Percentiles rank a stretch among this genome's conserved stretches.
Conservation (phyloP, 495 filamentous ascomycete species). For the Talaromyces stipitatus region DNA sequence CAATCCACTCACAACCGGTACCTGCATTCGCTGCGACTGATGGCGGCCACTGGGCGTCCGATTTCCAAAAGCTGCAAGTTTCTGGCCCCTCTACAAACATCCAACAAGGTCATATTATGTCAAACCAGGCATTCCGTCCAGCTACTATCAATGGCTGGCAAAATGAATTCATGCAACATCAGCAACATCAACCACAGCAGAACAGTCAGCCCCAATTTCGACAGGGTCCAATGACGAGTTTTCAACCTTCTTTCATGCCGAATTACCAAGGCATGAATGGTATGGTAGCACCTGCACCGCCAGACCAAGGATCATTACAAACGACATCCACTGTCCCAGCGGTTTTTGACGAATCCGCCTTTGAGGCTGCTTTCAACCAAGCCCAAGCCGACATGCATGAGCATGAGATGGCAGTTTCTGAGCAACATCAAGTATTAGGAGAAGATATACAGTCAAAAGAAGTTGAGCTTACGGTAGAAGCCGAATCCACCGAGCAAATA, state of each 20-base stretch:
- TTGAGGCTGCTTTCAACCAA: constrained; percentile 55
- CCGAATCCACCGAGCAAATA: constrained; percentile 19
- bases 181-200: constrained; percentile 19
- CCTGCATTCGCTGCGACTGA: constrained; percentile 11
- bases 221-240: background rate
- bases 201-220: constrained; percentile 16
- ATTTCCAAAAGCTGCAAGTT: constrained; percentile 43
- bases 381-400: constrained; percentile 32
- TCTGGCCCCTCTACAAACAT: constrained; percentile 26
- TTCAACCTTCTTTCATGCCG: constrained; percentile 1
- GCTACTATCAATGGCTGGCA: constrained; percentile 40
- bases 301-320: constrained; percentile 17
- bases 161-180: constrained; percentile 44
- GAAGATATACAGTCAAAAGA: constrained; percentile 5
- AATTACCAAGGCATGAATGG: constrained; percentile 23
- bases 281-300: constrained; percentile 13
- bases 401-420: constrained; percentile 12
- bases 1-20: constrained; percentile 11
- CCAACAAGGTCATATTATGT: constrained; percentile 24
- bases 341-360: constrained; percentile 53
- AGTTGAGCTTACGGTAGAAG: background rate
- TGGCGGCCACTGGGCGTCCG: constrained; percentile 35
- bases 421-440: constrained; percentile 8
- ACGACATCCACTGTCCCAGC: constrained; percentile 16
- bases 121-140: constrained; percentile 20